Conservation (phyloP, 768 basidiomycete genomes). For the Crepidotus variabilis region DNA sequence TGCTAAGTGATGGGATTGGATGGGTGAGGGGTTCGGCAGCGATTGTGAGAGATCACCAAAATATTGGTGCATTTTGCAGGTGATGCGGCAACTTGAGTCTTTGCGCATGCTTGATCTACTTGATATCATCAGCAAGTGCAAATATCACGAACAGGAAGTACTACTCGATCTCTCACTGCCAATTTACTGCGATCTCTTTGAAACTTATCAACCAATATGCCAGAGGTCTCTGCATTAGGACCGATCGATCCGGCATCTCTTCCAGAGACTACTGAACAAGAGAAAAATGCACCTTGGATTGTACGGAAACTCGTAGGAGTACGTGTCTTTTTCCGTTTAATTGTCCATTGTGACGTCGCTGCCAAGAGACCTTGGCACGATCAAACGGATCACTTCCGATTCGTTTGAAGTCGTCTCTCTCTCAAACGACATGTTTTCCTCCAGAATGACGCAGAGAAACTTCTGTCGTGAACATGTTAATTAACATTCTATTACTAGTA, state of each 20-base stretch:
- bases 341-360: background rate
- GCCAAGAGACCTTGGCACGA: background rate
- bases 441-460: too few relatives aligned
- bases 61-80: too few relatives aligned
- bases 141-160: too few relatives aligned
- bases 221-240: conserved; percentile 36
- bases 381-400: background rate
- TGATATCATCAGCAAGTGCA: too few relatives aligned
- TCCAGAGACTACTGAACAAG: conserved; percentile 37
- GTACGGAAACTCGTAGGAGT: conserved; percentile 63
- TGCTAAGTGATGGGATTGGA: too few relatives aligned
- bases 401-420: too few relatives aligned
- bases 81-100: background rate
- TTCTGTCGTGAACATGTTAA: too few relatives aligned
- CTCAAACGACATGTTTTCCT: too few relatives aligned
- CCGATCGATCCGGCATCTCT: conserved; percentile 48
- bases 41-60: too few relatives aligned
- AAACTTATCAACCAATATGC: conserved; percentile 9
- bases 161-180: too few relatives aligned
- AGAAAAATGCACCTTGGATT: conserved; percentile 60
- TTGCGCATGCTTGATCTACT: background rate
- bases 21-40: too few relatives aligned
- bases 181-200: background rate
- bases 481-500: too few relatives aligned
- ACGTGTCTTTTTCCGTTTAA: conserved; percentile 21